Percentiles rank a stretch among this genome's conserved stretches.
These are phyloP conservation scores for Pulveroboletus sp. DNA, from an alignment of 1,284 basidiomycete species.

Conservation along the genomic window DNA sequence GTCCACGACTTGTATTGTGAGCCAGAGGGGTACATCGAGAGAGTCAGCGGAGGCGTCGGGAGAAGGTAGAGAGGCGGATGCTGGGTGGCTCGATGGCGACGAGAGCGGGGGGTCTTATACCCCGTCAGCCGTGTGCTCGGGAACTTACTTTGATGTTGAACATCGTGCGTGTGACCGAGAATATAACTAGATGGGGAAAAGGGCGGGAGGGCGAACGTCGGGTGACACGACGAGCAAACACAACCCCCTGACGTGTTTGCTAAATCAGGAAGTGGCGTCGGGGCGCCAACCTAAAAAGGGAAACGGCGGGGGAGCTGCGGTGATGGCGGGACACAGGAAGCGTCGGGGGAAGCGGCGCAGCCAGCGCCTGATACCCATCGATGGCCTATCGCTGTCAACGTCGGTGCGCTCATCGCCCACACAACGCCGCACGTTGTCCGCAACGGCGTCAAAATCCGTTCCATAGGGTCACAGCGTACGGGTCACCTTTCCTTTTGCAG, in stretches of 20 bases:
- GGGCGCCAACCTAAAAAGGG: conserved; percentile 17
- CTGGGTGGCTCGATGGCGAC: conserved; percentile 25
- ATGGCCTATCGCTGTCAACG: conserved; percentile 23
- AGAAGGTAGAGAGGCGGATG: conserved; percentile 1
- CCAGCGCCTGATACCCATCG: conserved; percentile 15
- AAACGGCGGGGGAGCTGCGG: conserved; percentile 22
- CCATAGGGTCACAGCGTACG: neutral
- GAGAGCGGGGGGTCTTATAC: conserved; percentile 31
- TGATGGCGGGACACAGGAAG: conserved; percentile 29
- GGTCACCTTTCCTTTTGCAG: conserved; percentile 15
- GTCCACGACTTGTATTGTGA: conserved; percentile 28
- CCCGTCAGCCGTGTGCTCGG: conserved; percentile 15
- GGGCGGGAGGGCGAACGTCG: conserved; percentile 34
- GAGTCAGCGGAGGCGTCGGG: neutral
- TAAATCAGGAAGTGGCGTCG: conserved; percentile 27
- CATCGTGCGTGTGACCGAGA: conserved; percentile 10
- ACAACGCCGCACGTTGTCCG: conserved; percentile 19
- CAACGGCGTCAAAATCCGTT: neutral
- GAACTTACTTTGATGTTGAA: conserved; percentile 23
- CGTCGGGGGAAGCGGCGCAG: conserved; percentile 15
- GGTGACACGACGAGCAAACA: conserved; percentile 16
- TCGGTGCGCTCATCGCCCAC: conserved; percentile 4
- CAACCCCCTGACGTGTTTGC: conserved; percentile 19
- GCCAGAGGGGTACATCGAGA: conserved; percentile 22
- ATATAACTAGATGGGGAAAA: conserved; percentile 20